Evolutionary conservation across 2,329 filamentous ascomycete genomes (phyloP), one percentile per base, ranked within the genome.

Genomic region (Phaeosphaeriaceae sp.): DNA sequence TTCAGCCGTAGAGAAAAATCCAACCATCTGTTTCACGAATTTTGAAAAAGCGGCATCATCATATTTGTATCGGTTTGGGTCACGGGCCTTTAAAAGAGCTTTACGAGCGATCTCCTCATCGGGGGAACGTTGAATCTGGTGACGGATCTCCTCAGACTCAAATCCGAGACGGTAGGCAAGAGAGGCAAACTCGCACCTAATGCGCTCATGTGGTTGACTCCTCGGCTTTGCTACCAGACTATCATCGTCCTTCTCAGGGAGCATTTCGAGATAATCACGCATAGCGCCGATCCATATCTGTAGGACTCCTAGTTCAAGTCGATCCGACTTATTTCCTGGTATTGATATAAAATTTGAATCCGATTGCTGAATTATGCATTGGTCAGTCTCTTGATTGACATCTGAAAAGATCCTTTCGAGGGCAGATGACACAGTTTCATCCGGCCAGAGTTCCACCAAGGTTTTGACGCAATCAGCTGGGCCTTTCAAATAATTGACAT

Each of bases 341-440:
- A 49, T 42, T 28, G 44, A 39, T 37, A 59, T 44, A 37, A 66
- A 69, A 15, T 21, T 50, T 11, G 52, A 61, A 33, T 71, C 57
- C 2, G 59, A 61, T n/a, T 42, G 55, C 55, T 70, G 52, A 23
- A 71, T 60, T 15, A 50, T 34, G 32, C 29, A 47, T 12, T 26
- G 30, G 16, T 33, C 23, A 32, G 18, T 32, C 20, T 30, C 18
- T 36, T 49, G 23, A 32, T 32, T 33, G 16, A n/a, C 18, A 39
- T 43, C 42, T 56, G 42, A 33, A 44, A 63, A 49, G 56, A 29
- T 40, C n/a, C 29, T 30, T 37, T 34, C 33, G 33, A 50, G 17
- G 42, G 38, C 35, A 46, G 18, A 29, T 17, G 16, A 39, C 11
- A 39, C 16, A 16, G 18, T 39, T 13, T 39, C 40, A 11, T 26